Conservation (phyloP, 305 asterid species). For the Stenogyne calaminthoides region DNA sequence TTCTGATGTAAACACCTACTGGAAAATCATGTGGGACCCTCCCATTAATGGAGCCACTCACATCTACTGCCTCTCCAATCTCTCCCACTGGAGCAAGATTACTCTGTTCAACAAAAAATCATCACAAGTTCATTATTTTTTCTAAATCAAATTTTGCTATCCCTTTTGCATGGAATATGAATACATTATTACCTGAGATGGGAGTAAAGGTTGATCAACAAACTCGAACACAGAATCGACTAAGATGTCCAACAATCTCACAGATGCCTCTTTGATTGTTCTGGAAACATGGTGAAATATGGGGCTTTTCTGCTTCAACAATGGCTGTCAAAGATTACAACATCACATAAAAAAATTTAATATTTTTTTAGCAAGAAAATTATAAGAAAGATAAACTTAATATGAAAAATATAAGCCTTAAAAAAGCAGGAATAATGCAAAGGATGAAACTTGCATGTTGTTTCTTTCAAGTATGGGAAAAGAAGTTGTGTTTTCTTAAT, state of each 20-base stretch:
- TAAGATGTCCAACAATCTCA: conserved; percentile 40
- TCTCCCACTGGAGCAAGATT: conserved; percentile 62
- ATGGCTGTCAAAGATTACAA: conserved; percentile 32
- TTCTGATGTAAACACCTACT: conserved; percentile 59
- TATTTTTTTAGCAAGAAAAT: too few species aligned
- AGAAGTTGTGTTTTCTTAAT: background rate
- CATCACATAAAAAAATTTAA: background rate
- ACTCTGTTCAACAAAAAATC: conserved; percentile 32
- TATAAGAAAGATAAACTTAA: too few species aligned
- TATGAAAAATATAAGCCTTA: too few species aligned
- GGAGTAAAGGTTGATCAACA: conserved; percentile 50
- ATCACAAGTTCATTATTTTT: background rate
- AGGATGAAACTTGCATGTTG: background rate
- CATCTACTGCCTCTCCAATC: conserved; percentile 40
- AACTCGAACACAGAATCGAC: conserved; percentile 50
- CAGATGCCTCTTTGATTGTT: conserved; percentile 33
- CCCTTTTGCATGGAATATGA: background rate
- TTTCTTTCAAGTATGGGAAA: background rate
- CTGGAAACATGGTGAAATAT: conserved; percentile 7
- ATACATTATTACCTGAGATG: conserved; percentile 51
- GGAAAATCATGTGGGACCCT: conserved; percentile 55
- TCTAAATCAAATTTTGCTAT: background rate
- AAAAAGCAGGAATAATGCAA: too few species aligned
- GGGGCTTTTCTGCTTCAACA: conserved; percentile 7
- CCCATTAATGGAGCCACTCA: conserved; percentile 32